Conservation (phyloP, 345 rosid genomes). For the Eucalyptus globulus region DNA sequence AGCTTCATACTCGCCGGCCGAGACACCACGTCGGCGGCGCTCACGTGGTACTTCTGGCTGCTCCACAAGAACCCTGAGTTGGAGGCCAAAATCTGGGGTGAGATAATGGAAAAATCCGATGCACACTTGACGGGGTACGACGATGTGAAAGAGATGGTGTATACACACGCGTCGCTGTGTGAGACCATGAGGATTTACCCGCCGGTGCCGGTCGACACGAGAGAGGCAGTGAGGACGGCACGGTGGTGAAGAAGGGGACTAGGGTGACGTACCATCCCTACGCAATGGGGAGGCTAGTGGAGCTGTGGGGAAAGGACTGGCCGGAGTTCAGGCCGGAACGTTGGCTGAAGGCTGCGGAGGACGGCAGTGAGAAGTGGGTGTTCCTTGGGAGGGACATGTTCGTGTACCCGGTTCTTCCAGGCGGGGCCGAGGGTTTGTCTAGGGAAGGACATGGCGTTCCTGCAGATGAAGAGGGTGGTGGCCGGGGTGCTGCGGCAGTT, state of each 20-base stretch:
- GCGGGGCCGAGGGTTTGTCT: constrained; percentile 21
- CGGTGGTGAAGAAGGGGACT: constrained; percentile 13
- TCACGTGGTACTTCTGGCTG: constrained; percentile 28
- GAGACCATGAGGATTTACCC: constrained; percentile 22
- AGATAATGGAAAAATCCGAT: background rate
- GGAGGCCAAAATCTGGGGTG: background rate
- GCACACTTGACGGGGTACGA: background rate
- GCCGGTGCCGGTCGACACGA: constrained; percentile 14
- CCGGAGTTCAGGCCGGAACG: constrained; percentile 27
- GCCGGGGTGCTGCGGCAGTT: background rate
- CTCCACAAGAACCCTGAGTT: background rate
- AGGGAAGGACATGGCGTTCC: background rate
- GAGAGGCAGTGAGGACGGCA: constrained; percentile 3
- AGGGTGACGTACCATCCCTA: constrained; percentile 2
- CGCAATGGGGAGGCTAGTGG: constrained; percentile 31
- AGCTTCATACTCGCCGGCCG: constrained; percentile 46
- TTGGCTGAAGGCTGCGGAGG: constrained; percentile 10
- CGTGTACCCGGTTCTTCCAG: constrained; percentile 16
- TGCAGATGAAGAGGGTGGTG: background rate
- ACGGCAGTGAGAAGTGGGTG: constrained; percentile 6
- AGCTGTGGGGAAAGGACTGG: constrained; percentile 35
- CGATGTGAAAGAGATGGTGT: background rate
- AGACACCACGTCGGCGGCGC: constrained; percentile 46
- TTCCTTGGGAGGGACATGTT: constrained; percentile 23
- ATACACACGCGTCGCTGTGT: background rate